Base-by-base conservation (phyloP, 306 rosid species). In the Cucurbita moschata region DNA sequence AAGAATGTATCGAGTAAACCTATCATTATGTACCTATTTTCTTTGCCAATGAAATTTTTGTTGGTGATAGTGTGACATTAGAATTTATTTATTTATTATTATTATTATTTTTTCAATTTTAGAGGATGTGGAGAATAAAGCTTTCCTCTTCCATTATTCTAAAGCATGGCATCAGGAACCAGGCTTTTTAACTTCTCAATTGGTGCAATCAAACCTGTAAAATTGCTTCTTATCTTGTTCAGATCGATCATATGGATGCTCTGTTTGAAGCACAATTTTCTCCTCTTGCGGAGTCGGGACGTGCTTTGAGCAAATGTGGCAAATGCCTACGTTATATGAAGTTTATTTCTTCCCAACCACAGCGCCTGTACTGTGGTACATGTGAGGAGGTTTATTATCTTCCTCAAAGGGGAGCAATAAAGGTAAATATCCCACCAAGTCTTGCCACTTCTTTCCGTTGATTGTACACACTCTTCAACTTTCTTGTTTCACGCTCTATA, bases 241-340 rank as follows among this genome's bases (percentile, higher is more conserved):
- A 93, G 98, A 90, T 93, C 77, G 98, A 90, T 75, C 88, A 88
- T 75, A 93, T 93, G 98, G 97, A 93, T 89, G 92, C 94, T 60
- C 77, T 93, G 75, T 93, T 93, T 80, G 98, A 93, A 82, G 96
- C 96, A 21, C 98, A 93, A 54, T 93, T 93, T 82, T 93, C 98
- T 60, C 80, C 90, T 10, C 94, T 93, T 42, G 83, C 88, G 42
- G 96, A 88, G 62, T 88, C 97, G 2, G 98, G 98, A 62, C 89
- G 90, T 50, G 57, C 73, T 72, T 82, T 93, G 75, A 90, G 98
- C 69, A 93, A 90, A 82, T 93, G 98, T 61, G 97, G 98, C 42
- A 93, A 90, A 85, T 93, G 98, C 85, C 80, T 93, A 75, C 89
- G 98, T 44, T 93, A 93, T 82, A 90, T 93, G 98, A 93, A 90